Percentiles rank a stretch among this genome's conserved stretches.
Evolutionary conservation across 768 basidiomycete species (phyloP).

Genomic region (Rhodotorula babjevae): DNA sequence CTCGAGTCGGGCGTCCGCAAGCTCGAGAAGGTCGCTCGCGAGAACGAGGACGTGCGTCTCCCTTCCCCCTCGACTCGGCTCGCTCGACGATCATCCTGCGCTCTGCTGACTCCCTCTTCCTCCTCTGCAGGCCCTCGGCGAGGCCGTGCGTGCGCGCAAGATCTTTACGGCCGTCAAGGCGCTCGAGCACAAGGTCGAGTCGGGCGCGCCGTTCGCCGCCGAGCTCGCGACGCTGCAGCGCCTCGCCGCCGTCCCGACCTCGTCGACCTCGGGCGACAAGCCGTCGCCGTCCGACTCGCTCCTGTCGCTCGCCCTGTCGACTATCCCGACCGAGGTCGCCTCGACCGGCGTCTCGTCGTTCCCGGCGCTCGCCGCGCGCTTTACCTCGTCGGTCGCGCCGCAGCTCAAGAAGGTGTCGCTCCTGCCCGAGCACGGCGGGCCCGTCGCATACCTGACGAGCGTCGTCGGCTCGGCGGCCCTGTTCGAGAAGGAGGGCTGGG

Average conservation of each 20-base stretch:
- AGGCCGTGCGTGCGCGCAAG: conserved; percentile 84
- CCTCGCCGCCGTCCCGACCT: conserved; percentile 45
- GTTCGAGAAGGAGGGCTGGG: conserved; percentile 75
- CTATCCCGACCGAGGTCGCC: conserved; percentile 46
- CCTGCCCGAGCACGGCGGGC: conserved; percentile 85
- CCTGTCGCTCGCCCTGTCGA: conserved; percentile 69
- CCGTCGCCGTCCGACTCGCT: conserved; percentile 47
- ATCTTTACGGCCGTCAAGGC: conserved; percentile 91
- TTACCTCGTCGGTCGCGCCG: conserved; percentile 72
- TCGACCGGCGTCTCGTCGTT: conserved; percentile 67
- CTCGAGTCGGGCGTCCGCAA: conserved; percentile 83
- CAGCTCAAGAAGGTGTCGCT: conserved; percentile 82
- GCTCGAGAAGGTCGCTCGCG: conserved; percentile 81
- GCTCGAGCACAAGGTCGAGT: conserved; percentile 41
- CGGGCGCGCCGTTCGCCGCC: conserved; percentile 74
- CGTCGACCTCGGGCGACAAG: conserved; percentile 3
- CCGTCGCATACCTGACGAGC: conserved; percentile 81
- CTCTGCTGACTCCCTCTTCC: background rate
- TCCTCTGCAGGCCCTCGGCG: conserved; percentile 57
- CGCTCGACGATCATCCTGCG: too few relatives aligned
- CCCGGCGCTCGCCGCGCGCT: conserved; percentile 86
- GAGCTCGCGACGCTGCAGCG: conserved; percentile 79
- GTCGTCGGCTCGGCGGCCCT: conserved; percentile 66
- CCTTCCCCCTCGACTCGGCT: too few relatives aligned
- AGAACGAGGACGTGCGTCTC: conserved; percentile 57